Base-by-base conservation (phyloP, 2,329 filamentous ascomycete species). In the Cordyceps cateniannulata region DNA sequence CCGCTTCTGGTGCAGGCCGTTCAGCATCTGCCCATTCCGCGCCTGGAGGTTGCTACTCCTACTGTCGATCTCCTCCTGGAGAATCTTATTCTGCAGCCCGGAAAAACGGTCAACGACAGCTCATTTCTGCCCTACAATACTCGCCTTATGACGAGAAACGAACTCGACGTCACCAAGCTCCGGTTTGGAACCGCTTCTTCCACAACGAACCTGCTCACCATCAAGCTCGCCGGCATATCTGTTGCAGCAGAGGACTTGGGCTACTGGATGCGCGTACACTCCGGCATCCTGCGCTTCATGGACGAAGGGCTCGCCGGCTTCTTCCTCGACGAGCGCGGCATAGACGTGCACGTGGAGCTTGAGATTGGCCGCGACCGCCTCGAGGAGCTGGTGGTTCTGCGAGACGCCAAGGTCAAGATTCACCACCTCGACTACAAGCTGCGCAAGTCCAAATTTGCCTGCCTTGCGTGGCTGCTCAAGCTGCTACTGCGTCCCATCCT, bases 41-140 rank as follows among this genome's bases (percentile, higher is more conserved):
- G 93, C 5, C 75, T 97, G n/a, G 93, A 97, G 72, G 79, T 97
- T 5, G 89, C 90, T 0, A 89, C 88, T 3, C 93, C 92, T 0
- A 86, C 90, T 38, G 80, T 96, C 59, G 93, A 97, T 67, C 82
- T 98, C 5, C 77, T 98, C 1, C 77, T 98, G 2, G 93, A 98
- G 70, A 97, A 96, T 65, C 79, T 98, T 35, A 89, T 98, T 62
- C 81, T 98, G 35, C 91, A 97, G 69, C 93, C 93, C 0, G 93
- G 93, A 7, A 81, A 81, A 61, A 96, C 91, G 0, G 81, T 96
- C 67, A 93, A 96, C 71, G 79, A 88, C 63, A 91, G 89, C 3
- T 96, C 93, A 0, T 98, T 98, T 78, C 80, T 98, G 1, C 93
- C 93, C 0, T 93, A 91, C 75, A 85, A 86, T 60, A 79, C 97